A percentile compares a stretch with the other conserved stretches of the same genome.
Conservation (phyloP, 495 filamentous ascomycete genomes). For the Terfezia boudieri region DNA sequence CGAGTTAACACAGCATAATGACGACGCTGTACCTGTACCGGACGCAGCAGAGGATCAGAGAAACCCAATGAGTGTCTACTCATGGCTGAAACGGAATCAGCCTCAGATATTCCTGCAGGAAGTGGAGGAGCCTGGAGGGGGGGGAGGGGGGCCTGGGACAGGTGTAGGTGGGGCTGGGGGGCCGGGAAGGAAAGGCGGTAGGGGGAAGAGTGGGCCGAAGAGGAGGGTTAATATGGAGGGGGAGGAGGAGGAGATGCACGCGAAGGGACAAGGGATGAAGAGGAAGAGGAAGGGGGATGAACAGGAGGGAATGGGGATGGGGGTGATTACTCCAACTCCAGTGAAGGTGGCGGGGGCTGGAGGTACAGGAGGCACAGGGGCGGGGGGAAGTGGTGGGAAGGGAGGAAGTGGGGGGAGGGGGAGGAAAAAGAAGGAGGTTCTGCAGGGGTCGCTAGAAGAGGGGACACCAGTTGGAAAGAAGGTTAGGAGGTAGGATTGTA, state of each 20-base stretch:
- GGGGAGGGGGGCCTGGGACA: neutral
- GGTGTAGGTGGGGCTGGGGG: neutral
- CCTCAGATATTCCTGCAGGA: conserved; percentile 70
- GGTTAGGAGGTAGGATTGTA: too few relatives aligned
- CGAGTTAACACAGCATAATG: conserved; percentile 5
- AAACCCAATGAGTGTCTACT: conserved; percentile 71
- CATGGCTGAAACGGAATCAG: conserved; percentile 68
- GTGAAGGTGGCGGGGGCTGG: neutral
- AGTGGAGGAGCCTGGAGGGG: conserved; percentile 33
- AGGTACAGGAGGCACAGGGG: neutral
- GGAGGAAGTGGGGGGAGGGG: neutral
- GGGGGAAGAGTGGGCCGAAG: neutral
- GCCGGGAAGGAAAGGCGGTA: neutral
- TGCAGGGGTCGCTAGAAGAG: too few relatives aligned
- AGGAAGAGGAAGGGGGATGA: neutral
- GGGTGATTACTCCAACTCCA: neutral
- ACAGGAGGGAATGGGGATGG: neutral
- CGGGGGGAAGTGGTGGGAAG: neutral
- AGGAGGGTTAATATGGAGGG: neutral
- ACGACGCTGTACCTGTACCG: conserved; percentile 22
- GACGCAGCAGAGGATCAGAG: conserved; percentile 32
- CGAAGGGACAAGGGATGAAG: neutral
- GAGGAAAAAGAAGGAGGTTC: too few relatives aligned
- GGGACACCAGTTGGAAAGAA: too few relatives aligned
- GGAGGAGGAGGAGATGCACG: neutral